A percentile compares a stretch with the other conserved stretches of the same genome.
These are phyloP conservation scores for Solanum okadae DNA, from an alignment of 257 asterid genomes.

Conservation along the genomic window DNA sequence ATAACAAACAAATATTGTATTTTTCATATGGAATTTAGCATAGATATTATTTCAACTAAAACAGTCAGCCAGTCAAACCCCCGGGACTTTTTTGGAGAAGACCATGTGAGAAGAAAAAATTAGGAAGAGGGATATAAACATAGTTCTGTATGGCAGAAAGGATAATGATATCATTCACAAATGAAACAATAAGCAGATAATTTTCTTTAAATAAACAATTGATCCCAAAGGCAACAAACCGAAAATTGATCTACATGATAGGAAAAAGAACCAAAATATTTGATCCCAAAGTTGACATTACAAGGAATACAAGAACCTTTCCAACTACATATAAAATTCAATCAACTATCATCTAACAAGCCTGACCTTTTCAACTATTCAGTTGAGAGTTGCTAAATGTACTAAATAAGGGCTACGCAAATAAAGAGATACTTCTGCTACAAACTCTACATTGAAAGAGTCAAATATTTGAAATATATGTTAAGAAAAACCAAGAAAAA, in stretches of 20 bases:
- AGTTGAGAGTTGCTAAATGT: not conserved
- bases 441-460: conserved; percentile 3
- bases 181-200: not conserved
- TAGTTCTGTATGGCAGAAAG: not conserved
- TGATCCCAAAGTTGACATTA: not conserved
- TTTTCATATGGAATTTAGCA: not conserved
- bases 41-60: not conserved
- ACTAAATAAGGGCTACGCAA: not conserved
- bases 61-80: not conserved
- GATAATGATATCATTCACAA: not conserved
- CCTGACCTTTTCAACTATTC: not conserved
- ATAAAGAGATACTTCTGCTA: conserved; percentile 9
- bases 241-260: not conserved
- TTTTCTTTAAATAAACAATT: not conserved
- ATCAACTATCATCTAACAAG: not conserved
- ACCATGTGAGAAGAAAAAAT: not conserved
- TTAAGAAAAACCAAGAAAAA: conserved; percentile 7
- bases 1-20: not conserved
- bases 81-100: not conserved
- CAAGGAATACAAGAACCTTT: not conserved
- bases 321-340: not conserved
- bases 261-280: not conserved
- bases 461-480: conserved; percentile 3
- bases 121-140: not conserved
- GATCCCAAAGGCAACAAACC: not conserved